Percentiles rank a stretch among this genome's conserved stretches.
Conservation (phyloP, 2,329 filamentous ascomycete species). For the Penicillium sp. region DNA sequence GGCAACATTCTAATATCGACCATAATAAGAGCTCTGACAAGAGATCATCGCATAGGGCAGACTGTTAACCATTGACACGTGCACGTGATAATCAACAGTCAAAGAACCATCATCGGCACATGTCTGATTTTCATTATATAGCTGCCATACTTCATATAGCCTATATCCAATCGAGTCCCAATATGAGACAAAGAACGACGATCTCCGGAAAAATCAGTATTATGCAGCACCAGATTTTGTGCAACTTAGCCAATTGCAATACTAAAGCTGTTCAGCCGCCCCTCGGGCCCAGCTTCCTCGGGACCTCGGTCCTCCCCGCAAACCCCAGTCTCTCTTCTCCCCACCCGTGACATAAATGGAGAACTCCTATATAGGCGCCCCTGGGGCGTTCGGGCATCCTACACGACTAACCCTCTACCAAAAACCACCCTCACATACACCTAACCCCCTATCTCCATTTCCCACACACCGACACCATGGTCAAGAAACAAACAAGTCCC, state of each 20-base stretch:
- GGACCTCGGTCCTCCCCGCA: constrained; percentile 46
- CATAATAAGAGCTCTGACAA: background rate
- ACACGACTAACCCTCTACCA: background rate
- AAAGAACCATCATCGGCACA: background rate
- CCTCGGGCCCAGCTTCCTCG: constrained; percentile 34
- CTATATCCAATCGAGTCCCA: background rate
- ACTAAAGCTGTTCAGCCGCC: background rate
- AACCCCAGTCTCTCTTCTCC: constrained; percentile 24
- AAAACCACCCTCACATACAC: background rate
- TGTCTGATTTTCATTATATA: background rate
- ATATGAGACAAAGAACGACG: constrained; percentile 1
- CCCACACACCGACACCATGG: constrained; percentile 50
- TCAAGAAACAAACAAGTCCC: constrained; percentile 58
- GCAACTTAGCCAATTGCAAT: background rate
- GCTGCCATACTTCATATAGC: background rate
- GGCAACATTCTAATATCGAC: background rate
- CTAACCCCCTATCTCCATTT: background rate
- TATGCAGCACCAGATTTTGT: constrained; percentile 15
- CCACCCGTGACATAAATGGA: constrained; percentile 16
- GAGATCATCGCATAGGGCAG: background rate
- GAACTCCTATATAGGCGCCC: constrained; percentile 9
- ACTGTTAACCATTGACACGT: background rate
- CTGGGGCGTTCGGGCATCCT: background rate
- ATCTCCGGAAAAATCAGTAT: constrained; percentile 8
- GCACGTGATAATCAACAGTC: constrained; percentile 2